Base-by-base conservation (phyloP, 768 basidiomycete genomes). In the Leccinum broughii region DNA sequence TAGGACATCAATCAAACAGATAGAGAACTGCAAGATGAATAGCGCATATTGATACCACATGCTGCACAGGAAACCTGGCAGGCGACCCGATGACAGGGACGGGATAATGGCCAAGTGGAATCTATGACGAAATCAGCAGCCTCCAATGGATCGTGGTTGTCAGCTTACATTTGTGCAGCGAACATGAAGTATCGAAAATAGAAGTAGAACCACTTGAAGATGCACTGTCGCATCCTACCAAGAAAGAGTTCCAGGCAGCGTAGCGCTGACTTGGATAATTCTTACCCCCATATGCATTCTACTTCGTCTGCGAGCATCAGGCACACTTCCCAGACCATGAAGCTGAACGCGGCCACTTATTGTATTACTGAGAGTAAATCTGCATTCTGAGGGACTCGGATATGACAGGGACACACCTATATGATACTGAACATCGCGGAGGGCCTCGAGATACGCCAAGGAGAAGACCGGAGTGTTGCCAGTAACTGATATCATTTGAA, bases 241-340 rank as follows among this genome's bases (percentile, higher is more conserved):
- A 44, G 6, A n/a, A n/a, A 48, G 37, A 39, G 35, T 51, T 13
- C 15, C 32, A 28, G 15, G 24, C 1, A 14, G n/a, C 13, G 14
- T 6, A 8, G 3, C 3, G 26, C 6, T n/a, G n/a, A n/a, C 10
- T 30, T 26, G 17, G 1, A 37, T 17, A 22, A 24, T 26, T 10
- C 50, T 63, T 57, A 77, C 76, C 62, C 64, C 74, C 76, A 77
- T 22, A 76, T 51, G 24, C 68, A 64, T 39, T 68, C 69, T 1
- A 68, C 60, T 51, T 74, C 76, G 14, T 60, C 65, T 26, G 59
- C 64, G 26, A 69, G 62, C 4, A 66, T 69, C 48, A 70, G 55
- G 4, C 74, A 17, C 15, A 64, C 55, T 30, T 77, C 76, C 59
- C 69, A 75, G 8, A 72, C 59, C 51, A 68, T 53, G 26, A 77